Evolutionary conservation across 345 rosid genomes (phyloP).

Genomic region (Salix suchowensis): DNA sequence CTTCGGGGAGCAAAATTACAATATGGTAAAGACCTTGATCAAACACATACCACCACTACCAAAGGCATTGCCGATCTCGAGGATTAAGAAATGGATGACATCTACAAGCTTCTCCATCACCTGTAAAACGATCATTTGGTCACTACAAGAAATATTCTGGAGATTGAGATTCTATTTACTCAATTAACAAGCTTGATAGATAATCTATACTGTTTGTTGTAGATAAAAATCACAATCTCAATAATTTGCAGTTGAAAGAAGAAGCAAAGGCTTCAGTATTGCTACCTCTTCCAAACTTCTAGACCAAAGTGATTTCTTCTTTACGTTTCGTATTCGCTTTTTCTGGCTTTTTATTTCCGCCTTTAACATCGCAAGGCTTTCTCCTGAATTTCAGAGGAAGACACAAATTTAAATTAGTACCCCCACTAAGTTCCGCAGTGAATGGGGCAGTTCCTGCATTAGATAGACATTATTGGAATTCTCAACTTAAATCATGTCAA

Average conservation of each 20-base stretch:
- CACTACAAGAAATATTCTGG: not conserved
- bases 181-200: not conserved
- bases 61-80: conserved; percentile 21
- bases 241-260: not conserved
- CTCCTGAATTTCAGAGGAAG: conserved; percentile 10
- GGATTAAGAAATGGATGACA: conserved; percentile 24
- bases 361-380: conserved; percentile 9
- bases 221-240: not conserved
- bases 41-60: conserved; percentile 22
- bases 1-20: not conserved
- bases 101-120: conserved; percentile 33
- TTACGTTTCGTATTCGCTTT: conserved; percentile 23
- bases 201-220: not conserved
- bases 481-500: not conserved
- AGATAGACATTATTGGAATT: not conserved
- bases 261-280: not conserved
- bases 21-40: not conserved
- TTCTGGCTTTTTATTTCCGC: conserved; percentile 24
- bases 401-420: not conserved
- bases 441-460: not conserved
- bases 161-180: not conserved
- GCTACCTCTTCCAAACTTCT: conserved; percentile 33
- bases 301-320: conserved; percentile 32
- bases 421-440: not conserved
- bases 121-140: conserved; percentile 4